These are phyloP conservation scores for Penicillium argentinense DNA, from an alignment of 495 filamentous ascomycete species.

Conservation along the genomic window DNA sequence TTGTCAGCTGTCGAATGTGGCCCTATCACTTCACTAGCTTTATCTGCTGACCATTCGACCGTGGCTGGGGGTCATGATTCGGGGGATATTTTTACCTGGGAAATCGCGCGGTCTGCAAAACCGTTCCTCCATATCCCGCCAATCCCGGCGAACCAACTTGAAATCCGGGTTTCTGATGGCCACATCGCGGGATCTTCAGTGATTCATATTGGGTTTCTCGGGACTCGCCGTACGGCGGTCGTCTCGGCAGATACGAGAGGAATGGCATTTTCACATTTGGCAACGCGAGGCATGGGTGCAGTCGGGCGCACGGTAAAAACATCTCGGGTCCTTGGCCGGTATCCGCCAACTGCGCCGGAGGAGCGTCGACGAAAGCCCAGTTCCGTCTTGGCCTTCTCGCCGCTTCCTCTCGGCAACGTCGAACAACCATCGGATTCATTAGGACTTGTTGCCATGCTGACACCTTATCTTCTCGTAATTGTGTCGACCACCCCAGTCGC, in stretches of 20 bases:
- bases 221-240: slow-evolving; percentile 90
- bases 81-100: slow-evolving; percentile 97
- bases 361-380: slow-evolving; percentile 82
- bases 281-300: slow-evolving; percentile 84
- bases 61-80: slow-evolving; percentile 86
- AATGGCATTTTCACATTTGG: slow-evolving; percentile 98
- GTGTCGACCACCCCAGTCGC: slow-evolving; percentile 95
- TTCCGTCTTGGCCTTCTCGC: slow-evolving; percentile 88
- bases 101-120: slow-evolving; percentile 72
- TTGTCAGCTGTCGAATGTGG: slow-evolving; percentile 82
- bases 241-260: slow-evolving; percentile 94
- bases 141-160: slow-evolving; percentile 62
- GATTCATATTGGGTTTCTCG: slow-evolving; percentile 91
- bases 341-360: slow-evolving; percentile 62
- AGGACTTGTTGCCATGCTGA: slow-evolving; percentile 93
- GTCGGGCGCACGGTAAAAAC: slow-evolving; percentile 85
- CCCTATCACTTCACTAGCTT: slow-evolving; percentile 78
- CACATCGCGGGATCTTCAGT: slow-evolving; percentile 76
- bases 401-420: slow-evolving; percentile 87
- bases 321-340: slow-evolving; percentile 86
- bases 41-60: slow-evolving; percentile 91
- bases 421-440: slow-evolving; percentile 84
- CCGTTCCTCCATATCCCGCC: slow-evolving; percentile 90
- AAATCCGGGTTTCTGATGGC: slow-evolving; percentile 69
- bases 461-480: slow-evolving; percentile 91